Percentiles rank a stretch among this genome's conserved stretches.
Evolutionary conservation across 352 stramenopile genomes (phyloP).

Genomic region (Phytopythium cucurbitacearum): DNA sequence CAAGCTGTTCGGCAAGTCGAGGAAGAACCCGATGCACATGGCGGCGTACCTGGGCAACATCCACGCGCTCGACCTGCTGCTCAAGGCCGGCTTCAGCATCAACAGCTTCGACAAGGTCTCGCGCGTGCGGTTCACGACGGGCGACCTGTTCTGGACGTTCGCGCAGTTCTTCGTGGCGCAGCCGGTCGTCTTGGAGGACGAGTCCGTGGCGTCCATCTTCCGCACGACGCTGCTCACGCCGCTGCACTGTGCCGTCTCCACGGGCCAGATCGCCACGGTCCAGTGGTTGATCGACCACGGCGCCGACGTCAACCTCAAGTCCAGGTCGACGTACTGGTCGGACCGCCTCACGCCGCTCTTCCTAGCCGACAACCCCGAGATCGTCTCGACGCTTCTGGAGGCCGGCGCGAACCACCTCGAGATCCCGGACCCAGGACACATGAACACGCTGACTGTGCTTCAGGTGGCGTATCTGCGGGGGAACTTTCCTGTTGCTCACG

Average conservation of each 20-base stretch:
- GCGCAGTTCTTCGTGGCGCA: conserved; percentile 58
- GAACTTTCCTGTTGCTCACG: conserved; percentile 55
- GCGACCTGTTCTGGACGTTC: conserved; percentile 79
- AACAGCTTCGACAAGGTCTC: conserved; percentile 72
- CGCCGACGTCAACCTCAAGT: conserved; percentile 55
- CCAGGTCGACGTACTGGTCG: conserved; percentile 57
- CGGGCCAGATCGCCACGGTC: conserved; percentile 48
- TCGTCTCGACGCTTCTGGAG: conserved; percentile 53
- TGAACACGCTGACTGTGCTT: conserved; percentile 68
- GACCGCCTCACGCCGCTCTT: conserved; percentile 68
- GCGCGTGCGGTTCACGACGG: conserved; percentile 69
- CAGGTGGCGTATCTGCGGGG: conserved; percentile 63
- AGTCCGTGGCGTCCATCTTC: conserved; percentile 59
- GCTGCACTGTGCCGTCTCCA: conserved; percentile 63
- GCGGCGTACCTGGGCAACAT: conserved; percentile 69
- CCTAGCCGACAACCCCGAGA: conserved; percentile 60
- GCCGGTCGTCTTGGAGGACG: conserved; percentile 32
- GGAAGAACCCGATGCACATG: conserved; percentile 82
- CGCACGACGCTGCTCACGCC: conserved; percentile 65
- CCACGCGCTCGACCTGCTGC: conserved; percentile 45
- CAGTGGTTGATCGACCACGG: conserved; percentile 52
- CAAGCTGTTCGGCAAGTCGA: conserved; percentile 54
- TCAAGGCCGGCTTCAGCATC: conserved; percentile 48
- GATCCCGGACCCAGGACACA: conserved; percentile 53
- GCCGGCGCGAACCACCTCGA: conserved; percentile 66